A percentile compares a stretch with the other conserved stretches of the same genome.
These are phyloP conservation scores for Lactarius psammicola DNA, from an alignment of 768 basidiomycete genomes.

Conservation along the genomic window DNA sequence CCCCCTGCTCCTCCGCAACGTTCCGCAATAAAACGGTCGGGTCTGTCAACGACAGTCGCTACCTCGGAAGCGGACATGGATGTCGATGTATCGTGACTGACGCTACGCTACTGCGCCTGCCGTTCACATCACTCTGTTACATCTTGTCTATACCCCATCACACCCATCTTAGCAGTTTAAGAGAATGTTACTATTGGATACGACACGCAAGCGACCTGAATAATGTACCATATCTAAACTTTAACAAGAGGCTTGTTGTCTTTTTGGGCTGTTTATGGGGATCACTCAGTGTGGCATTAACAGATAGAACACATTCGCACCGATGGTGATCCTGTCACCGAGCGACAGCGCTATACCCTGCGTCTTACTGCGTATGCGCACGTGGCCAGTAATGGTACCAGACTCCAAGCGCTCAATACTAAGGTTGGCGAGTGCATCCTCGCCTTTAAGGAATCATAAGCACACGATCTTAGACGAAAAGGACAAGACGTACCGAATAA, in stretches of 20 bases:
- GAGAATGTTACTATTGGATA: conserved; percentile 19
- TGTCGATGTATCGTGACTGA: conserved; percentile 25
- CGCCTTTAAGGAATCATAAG: conserved; percentile 50
- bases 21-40: conserved; percentile 24
- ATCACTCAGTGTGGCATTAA: background rate
- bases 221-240: conserved; percentile 26
- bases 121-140: background rate
- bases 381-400: conserved; percentile 86
- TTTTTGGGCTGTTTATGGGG: conserved; percentile 25
- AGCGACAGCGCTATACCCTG: conserved; percentile 95
- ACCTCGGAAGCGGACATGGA: conserved; percentile 25
- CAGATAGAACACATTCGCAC: conserved; percentile 35
- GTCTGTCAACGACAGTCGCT: conserved; percentile 26
- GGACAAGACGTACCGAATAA: conserved; percentile 70
- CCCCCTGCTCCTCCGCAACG: conserved; percentile 17
- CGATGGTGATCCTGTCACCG: conserved; percentile 82
- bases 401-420: conserved; percentile 84
- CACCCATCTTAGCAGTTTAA: conserved; percentile 15
- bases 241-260: conserved; percentile 22
- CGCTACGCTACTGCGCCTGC: background rate
- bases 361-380: conserved; percentile 95
- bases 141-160: conserved; percentile 4
- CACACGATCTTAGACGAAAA: conserved; percentile 1
- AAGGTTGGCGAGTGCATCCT: conserved; percentile 94
- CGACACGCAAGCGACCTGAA: conserved; percentile 4